phyloP scores from a whole-genome alignment of 2,329 filamentous ascomycete species.

The Scortechinia acanthostroma region DNA sequence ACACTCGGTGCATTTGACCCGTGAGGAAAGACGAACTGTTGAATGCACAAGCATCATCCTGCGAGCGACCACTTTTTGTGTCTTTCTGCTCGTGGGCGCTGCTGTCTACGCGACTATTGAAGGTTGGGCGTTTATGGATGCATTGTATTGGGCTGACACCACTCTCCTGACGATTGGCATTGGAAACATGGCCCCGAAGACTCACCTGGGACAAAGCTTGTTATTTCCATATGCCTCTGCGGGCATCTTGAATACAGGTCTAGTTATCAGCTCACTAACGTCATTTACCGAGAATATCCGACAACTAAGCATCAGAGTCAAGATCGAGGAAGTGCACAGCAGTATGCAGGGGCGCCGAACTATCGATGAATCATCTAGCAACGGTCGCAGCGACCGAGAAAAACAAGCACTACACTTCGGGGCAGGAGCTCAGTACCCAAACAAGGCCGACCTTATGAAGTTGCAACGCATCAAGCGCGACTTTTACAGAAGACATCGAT shows the following conservation, averaged over 20 bases:
- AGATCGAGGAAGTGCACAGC: neutral
- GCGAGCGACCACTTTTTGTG: constrained; percentile 54
- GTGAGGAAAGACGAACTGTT: constrained; percentile 46
- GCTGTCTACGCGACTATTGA: constrained; percentile 44
- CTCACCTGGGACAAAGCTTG: constrained; percentile 37
- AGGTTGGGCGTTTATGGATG: constrained; percentile 43
- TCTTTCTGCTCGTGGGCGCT: constrained; percentile 51
- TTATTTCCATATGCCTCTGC: constrained; percentile 57
- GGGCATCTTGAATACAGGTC: constrained; percentile 53
- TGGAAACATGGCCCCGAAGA: neutral
- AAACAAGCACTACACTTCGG: too few relatives aligned
- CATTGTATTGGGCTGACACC: constrained; percentile 43
- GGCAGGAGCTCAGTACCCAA: too few relatives aligned
- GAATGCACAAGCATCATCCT: constrained; percentile 57
- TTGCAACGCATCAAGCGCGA: neutral
- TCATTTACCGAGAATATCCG: too few relatives aligned
- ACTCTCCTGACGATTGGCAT: neutral
- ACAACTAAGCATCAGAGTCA: constrained; percentile 9
- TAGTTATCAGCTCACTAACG: constrained; percentile 50
- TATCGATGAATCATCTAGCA: neutral
- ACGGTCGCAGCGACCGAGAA: neutral
- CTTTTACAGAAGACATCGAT: neutral
- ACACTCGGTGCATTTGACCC: constrained; percentile 40
- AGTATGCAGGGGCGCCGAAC: neutral
- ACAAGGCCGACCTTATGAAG: neutral